Base-by-base conservation (phyloP, 2,329 filamentous ascomycete genomes). In the Sordariomycetes sp. region DNA sequence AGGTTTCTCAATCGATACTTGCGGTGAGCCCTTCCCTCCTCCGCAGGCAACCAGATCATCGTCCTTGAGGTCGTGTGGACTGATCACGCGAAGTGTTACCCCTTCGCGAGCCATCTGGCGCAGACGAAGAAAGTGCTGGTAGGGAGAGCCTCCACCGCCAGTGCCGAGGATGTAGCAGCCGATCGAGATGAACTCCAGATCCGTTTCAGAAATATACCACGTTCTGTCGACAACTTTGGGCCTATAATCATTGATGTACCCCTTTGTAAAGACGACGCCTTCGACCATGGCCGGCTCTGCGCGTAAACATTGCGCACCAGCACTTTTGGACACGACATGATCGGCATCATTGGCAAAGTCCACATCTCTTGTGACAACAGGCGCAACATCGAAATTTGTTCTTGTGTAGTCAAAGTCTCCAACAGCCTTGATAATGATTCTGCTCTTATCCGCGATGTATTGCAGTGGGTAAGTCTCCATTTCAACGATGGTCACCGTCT, bases 91-190 rank as follows among this genome's bases (percentile, higher is more conserved):
- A 20, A 77, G 63, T 0, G 58, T 56, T 6, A 64, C 65, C 0
- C 72, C 72, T 5, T 54, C 52, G 4, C 66, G 62, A 6, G 78
- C 57, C 38, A 70, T 66, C 28, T 67, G 55, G 7, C 67, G 58
- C 8, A 76, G 55, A 6, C 65, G 65, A 12, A 76, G 55, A 54
- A 69, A 66, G 20, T 60, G 54, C 3, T 68, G 50, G 41, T 72
- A 73, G 2, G 72, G 69, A 4, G 62, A 67, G 3, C 74, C 73
- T 15, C 75, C 74, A 6, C 75, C 74, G 15, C 74, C 75, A 1
- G 72, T 75, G 3, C 72, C 75, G 0, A 80, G 60, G 33, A 80
- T 70, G 40, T 76, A 76, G 46, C 72, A 75, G 2, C 75, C 75
- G 7, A 61, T 69, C 1, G 69, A 54, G 21, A 79, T 69, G 57